Evolutionary conservation across 768 basidiomycete genomes (phyloP).

Genomic region (Trametes villosa): DNA sequence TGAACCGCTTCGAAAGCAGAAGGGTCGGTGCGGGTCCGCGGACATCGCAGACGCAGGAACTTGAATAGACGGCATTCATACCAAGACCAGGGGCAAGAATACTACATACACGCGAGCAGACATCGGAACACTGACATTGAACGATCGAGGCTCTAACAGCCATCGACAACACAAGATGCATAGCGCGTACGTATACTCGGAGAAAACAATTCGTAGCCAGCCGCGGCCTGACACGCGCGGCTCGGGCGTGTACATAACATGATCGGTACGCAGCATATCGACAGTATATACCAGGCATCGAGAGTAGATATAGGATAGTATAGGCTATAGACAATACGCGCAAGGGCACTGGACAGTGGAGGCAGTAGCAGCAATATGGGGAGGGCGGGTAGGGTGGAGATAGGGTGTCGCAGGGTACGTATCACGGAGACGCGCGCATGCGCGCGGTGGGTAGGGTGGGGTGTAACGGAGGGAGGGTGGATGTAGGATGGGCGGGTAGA

Average conservation of each 20-base stretch:
- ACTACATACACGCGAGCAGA: background rate
- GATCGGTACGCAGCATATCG: slow-evolving; percentile 1
- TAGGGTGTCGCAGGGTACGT: slow-evolving; percentile 22
- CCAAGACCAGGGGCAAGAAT: background rate
- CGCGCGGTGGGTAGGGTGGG: background rate
- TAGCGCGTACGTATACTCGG: background rate
- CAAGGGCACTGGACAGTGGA: background rate
- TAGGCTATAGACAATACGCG: background rate
- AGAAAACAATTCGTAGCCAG: too few species aligned
- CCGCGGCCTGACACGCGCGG: slow-evolving; percentile 15
- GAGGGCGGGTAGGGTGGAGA: background rate
- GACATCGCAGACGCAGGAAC: background rate
- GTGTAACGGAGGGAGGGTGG: background rate
- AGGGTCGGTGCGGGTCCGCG: too few species aligned
- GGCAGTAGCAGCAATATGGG: slow-evolving; percentile 3
- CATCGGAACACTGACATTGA: background rate
- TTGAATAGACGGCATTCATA: background rate
- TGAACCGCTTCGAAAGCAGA: too few species aligned
- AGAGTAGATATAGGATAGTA: background rate
- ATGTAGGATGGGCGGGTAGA: slow-evolving; percentile 4
- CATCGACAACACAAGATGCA: background rate
- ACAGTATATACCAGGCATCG: background rate
- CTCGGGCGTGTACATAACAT: background rate
- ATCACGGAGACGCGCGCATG: background rate
- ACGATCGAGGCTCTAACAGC: background rate